phyloP scores from a whole-genome alignment of 1,284 basidiomycete genomes.

The Ganoderma multipileum region DNA sequence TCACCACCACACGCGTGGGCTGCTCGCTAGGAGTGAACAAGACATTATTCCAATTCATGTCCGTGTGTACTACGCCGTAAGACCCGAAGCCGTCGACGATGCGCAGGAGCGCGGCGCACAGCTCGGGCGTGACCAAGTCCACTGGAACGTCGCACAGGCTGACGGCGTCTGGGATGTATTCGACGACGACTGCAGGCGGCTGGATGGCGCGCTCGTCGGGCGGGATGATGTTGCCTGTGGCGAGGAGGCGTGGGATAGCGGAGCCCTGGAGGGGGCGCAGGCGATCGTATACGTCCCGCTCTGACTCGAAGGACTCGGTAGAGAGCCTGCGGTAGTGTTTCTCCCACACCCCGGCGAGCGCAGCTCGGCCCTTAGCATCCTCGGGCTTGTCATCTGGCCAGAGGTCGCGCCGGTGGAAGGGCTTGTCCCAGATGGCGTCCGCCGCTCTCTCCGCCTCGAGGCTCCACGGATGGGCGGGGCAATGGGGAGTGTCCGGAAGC shows the following conservation, averaged over 20 bases:
- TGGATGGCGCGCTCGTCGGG: constrained; percentile 13
- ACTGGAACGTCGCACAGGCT: constrained; percentile 4
- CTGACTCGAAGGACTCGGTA: neutral
- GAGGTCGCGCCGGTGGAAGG: neutral
- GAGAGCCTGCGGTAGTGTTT: constrained; percentile 1
- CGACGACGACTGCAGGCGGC: constrained; percentile 12
- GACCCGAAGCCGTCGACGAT: constrained; percentile 5
- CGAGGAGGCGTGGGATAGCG: constrained; percentile 10
- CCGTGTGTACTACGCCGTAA: constrained; percentile 10
- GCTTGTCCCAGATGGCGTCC: neutral
- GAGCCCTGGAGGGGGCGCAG: constrained; percentile 15
- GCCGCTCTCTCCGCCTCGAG: constrained; percentile 8
- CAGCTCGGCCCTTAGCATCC: neutral
- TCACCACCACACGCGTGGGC: neutral
- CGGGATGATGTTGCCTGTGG: constrained; percentile 8
- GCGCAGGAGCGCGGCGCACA: constrained; percentile 10
- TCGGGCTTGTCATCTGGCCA: constrained; percentile 6
- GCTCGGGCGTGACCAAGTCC: neutral
- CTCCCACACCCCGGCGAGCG: constrained; percentile 8
- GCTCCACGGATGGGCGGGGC: neutral
- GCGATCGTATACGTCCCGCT: constrained; percentile 11
- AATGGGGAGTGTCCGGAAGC: too few species aligned
- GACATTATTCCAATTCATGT: constrained; percentile 5
- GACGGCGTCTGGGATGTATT: constrained; percentile 21
- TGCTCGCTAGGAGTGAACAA: neutral